Evolutionary conservation across 495 filamentous ascomycete genomes (phyloP).

Genomic region (Neurospora pannonica): DNA sequence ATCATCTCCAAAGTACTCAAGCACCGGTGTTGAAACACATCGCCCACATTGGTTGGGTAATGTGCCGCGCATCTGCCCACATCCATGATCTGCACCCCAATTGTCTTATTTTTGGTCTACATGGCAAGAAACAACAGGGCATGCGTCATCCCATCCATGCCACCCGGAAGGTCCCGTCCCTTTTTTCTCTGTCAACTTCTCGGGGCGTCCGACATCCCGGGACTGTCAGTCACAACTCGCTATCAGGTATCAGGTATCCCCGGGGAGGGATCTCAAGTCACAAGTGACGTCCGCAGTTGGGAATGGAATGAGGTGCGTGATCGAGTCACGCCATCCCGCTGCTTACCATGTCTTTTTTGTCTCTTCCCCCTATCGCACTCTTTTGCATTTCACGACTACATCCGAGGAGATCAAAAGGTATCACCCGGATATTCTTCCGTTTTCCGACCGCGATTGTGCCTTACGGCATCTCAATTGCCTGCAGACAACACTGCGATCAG

Average conservation of each 20-base stretch:
- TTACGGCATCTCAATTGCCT: background rate
- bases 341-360: background rate
- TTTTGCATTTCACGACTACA: background rate
- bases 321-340: background rate
- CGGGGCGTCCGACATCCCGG: background rate
- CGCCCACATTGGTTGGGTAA: background rate
- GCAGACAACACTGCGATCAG: background rate
- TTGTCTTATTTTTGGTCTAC: background rate
- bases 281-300: background rate
- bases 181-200: background rate
- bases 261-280: background rate
- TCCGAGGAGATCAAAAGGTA: background rate
- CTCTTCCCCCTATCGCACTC: background rate
- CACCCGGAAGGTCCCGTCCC: background rate
- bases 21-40: background rate
- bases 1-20: background rate
- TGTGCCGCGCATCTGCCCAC: background rate
- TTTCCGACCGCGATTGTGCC: background rate
- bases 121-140: too few species aligned
- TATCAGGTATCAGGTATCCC: too few species aligned
- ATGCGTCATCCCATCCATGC: background rate
- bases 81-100: background rate
- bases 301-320: background rate
- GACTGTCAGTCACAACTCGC: too few species aligned
- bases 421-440: background rate